phyloP scores from a whole-genome alignment of 805 yeast genomes.

The Kodamaea jinghongensis region DNA sequence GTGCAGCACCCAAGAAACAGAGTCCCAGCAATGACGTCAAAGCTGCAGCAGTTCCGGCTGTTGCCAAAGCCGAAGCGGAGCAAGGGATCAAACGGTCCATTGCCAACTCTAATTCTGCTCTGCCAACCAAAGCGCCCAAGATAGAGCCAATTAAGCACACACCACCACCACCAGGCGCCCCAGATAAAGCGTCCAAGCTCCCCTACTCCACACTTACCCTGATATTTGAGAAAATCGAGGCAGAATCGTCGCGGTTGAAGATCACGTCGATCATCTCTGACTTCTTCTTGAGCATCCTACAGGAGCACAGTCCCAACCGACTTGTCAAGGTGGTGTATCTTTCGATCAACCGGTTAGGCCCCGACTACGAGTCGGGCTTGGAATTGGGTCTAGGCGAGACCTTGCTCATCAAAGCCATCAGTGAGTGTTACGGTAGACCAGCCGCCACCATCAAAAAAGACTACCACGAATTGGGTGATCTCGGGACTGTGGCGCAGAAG shows the following conservation, averaged over 20 bases:
- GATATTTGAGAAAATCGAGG: conserved; percentile 74
- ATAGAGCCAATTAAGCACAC: background rate
- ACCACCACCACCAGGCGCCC: background rate
- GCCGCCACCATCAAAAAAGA: conserved; percentile 67
- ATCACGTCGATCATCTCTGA: conserved; percentile 74
- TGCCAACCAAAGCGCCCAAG: too few species aligned
- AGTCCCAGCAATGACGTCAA: background rate
- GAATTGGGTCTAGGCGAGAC: conserved; percentile 95
- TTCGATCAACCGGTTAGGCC: conserved; percentile 86
- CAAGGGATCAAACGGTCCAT: background rate
- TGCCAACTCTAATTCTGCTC: too few species aligned
- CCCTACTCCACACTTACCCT: conserved; percentile 46
- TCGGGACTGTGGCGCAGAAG: conserved; percentile 83
- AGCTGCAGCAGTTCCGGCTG: too few species aligned
- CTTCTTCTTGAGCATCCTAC: conserved; percentile 64
- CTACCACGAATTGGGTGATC: conserved; percentile 79
- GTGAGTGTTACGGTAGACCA: conserved; percentile 86
- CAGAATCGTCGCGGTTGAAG: conserved; percentile 78
- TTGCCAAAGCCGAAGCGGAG: background rate
- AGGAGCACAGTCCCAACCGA: conserved; percentile 40
- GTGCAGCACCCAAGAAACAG: conserved; percentile 3
- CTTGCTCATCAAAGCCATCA: conserved; percentile 78
- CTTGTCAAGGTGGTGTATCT: conserved; percentile 75
- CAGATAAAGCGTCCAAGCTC: background rate
- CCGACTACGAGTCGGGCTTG: conserved; percentile 87